Conservation (phyloP, 1,284 basidiomycete genomes). For the Malassezia pachydermatis region DNA sequence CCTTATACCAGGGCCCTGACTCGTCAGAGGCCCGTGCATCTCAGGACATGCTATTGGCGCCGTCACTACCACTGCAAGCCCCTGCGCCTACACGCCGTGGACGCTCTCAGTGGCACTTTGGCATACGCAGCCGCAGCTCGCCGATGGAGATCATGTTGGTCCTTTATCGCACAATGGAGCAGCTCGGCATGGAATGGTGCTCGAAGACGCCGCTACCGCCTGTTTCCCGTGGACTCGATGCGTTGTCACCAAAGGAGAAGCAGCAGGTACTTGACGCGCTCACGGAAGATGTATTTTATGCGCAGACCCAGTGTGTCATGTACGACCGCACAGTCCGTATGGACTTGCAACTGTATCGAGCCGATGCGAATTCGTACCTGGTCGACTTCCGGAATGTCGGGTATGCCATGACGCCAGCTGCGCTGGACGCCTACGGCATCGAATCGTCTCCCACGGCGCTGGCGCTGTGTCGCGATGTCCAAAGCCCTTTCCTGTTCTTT, state of each 20-base stretch:
- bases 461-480: constrained; percentile 61
- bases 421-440: not conserved
- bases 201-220: constrained; percentile 41
- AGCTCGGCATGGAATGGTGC: constrained; percentile 91
- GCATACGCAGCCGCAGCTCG: constrained; percentile 83
- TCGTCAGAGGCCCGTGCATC: no score
- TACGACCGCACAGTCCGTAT: constrained; percentile 55
- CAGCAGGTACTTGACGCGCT: constrained; percentile 50
- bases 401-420: constrained; percentile 55
- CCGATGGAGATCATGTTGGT: constrained; percentile 99
- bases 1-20: constrained; percentile 1
- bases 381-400: constrained; percentile 97
- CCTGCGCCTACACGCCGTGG: constrained; percentile 17
- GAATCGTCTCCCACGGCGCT: not conserved
- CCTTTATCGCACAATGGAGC: constrained; percentile 84
- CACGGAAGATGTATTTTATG: constrained; percentile 67
- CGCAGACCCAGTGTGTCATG: constrained; percentile 69
- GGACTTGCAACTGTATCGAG: constrained; percentile 93
- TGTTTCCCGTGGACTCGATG: constrained; percentile 19
- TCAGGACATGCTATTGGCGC: no score
- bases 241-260: constrained; percentile 36
- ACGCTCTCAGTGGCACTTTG: constrained; percentile 79
- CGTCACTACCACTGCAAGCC: no score
- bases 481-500: constrained; percentile 85
- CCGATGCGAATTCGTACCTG: constrained; percentile 88